Base-by-base conservation (phyloP, 805 yeast genomes). In the Torulaspora microellipsoides region DNA sequence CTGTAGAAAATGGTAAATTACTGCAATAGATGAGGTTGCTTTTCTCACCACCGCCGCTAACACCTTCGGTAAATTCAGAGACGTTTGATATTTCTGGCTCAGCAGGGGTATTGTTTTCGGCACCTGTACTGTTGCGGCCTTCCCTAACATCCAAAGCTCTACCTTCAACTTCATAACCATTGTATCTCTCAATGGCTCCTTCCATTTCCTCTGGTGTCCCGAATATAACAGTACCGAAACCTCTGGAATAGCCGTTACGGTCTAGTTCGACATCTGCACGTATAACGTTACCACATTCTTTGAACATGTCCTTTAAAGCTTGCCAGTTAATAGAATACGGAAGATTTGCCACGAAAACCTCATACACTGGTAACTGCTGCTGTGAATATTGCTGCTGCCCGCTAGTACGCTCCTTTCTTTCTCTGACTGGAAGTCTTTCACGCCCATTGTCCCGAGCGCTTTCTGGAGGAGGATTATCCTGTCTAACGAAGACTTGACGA, bases 1-100 rank as follows among this genome's bases (percentile, higher is more conserved):
- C 78, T n/a, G 97, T 90, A 40, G 89, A 83, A 73, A 78, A 87
- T 27, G 98, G 98, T 59, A 91, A 71, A 69, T 91, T 91, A 35
- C 73, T 75, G 15, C 85, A 89, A 59, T 68, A 84, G 35, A 91
- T 75, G 15, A 77, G 72, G 28, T 71, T 76, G 38, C 80, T 81
- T 38, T 78, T 79, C 31, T 68, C 75, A 34, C 87, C 88, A 35
- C 72, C 68, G 1, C 83, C 85, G 8, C 62, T 55, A 34, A 85
- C 89, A 43, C 80, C 83, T 36, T 73, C 77, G 11, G 89, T 78
- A 62, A 88, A 85, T 8, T 71, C 80, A 31, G 79, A 59, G 17
- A 31, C 36, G 14, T n/a, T 34, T 34, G 30, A 32, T 15, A 49
- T 58, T 8, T 49, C 52, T 15, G 53, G 43, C 27, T 48, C 55